A percentile compares a stretch with the other conserved stretches of the same genome.
These are phyloP conservation scores for Phytopythium chamaehyphon DNA, from an alignment of 352 stramenopile genomes.

Conservation along the genomic window DNA sequence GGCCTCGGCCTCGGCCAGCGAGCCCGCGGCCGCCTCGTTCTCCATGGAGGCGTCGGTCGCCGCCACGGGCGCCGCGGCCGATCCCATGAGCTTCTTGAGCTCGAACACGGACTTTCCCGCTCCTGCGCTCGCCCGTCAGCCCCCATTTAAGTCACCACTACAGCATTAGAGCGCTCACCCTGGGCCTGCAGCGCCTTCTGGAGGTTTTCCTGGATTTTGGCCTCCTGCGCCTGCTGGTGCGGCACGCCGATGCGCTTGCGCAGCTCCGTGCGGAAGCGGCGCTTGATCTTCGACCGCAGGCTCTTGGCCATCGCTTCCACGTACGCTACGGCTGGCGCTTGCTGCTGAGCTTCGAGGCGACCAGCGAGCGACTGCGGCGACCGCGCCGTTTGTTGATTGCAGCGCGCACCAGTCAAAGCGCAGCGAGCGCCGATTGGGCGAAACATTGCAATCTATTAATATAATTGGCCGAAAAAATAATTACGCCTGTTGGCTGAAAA, in stretches of 20 bases:
- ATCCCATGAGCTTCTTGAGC: constrained; percentile 74
- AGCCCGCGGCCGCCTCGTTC: constrained; percentile 17
- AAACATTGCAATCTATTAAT: background rate
- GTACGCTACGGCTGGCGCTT: constrained; percentile 5
- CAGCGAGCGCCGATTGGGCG: background rate
- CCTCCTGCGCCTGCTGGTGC: constrained; percentile 62
- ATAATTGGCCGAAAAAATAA: background rate
- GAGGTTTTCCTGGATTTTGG: constrained; percentile 84
- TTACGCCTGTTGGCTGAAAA: background rate
- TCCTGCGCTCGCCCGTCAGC: constrained; percentile 7
- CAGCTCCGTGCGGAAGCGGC: constrained; percentile 84
- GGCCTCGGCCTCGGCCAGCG: constrained; percentile 38
- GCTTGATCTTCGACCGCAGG: constrained; percentile 89
- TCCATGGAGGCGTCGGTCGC: constrained; percentile 28
- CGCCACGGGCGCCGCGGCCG: constrained; percentile 37
- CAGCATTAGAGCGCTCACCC: constrained; percentile 18
- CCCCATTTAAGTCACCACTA: background rate
- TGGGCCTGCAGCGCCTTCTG: constrained; percentile 73
- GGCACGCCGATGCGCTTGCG: constrained; percentile 77
- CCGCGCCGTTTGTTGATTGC: too few relatives aligned
- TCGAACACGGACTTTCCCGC: constrained; percentile 52
- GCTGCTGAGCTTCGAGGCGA: background rate
- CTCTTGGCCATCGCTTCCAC: constrained; percentile 79
- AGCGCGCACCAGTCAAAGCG: constrained; percentile 4
- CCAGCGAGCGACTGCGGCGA: too few relatives aligned